Evolutionary conservation across 2,329 filamentous ascomycete species (phyloP).

Genomic region (Massarina eburnea): DNA sequence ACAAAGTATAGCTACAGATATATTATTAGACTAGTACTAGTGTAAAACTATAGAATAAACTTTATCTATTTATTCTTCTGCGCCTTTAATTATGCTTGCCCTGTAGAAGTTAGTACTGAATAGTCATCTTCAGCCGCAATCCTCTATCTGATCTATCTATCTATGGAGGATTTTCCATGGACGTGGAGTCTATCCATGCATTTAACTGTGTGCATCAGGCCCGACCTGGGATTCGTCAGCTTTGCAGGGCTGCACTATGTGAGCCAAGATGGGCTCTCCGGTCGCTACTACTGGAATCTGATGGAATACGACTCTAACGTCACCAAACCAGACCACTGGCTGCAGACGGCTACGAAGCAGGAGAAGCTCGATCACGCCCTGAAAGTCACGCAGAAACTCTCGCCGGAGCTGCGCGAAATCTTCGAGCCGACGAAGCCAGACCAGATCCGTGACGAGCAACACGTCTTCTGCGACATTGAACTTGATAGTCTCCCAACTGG

Average conservation of each 20-base stretch:
- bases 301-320: constrained; percentile 5
- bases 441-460: constrained; percentile 2
- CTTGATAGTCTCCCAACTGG: constrained; percentile 4
- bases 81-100: too few species aligned
- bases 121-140: too few species aligned
- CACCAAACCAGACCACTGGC: constrained; percentile 11
- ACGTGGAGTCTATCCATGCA: too few species aligned
- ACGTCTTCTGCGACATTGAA: constrained; percentile 10
- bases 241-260: constrained; percentile 9
- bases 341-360: constrained; percentile 7
- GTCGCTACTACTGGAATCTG: constrained; percentile 9
- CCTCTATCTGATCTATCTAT: too few species aligned
- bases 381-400: neutral
- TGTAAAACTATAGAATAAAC: too few species aligned
- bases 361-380: constrained; percentile 10
- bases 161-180: too few species aligned
- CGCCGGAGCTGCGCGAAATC: constrained; percentile 9
- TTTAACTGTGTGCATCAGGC: constrained; percentile 3
- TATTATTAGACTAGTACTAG: too few species aligned
- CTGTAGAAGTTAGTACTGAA: too few species aligned
- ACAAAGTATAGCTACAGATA: too few species aligned
- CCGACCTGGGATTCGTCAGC: constrained; percentile 7
- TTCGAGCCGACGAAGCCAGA: constrained; percentile 8
- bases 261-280: neutral
- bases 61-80: too few species aligned